Evolutionary conservation across 2,329 filamentous ascomycete species (phyloP).

Genomic region (Aspergillus cejpii): DNA sequence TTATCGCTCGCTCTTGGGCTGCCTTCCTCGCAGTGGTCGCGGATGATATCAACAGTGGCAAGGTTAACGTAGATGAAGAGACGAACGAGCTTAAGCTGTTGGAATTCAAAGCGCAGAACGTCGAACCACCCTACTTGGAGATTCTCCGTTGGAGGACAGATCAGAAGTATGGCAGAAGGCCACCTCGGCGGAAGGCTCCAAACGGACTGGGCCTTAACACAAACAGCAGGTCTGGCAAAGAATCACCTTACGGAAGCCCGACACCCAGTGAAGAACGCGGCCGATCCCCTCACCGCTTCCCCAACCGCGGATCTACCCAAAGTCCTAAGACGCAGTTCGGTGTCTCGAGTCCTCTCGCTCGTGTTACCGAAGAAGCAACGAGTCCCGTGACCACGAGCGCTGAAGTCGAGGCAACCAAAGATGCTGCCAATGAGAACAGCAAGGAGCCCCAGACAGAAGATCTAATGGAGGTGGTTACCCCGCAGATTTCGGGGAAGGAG

Average conservation of each 20-base stretch:
- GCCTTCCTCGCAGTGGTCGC: conserved; percentile 78
- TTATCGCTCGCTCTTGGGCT: conserved; percentile 86
- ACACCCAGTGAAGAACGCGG: conserved; percentile 43
- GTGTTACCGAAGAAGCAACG: conserved; percentile 42
- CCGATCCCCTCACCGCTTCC: conserved; percentile 45
- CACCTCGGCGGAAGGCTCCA: conserved; percentile 45
- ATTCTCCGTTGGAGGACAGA: conserved; percentile 93
- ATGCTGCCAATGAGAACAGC: conserved; percentile 24
- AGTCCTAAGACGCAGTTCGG: conserved; percentile 42
- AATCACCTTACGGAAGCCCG: conserved; percentile 50
- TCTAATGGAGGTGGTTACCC: conserved; percentile 38
- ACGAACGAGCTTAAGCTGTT: conserved; percentile 82
- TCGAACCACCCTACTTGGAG: conserved; percentile 89
- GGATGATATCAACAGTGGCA: conserved; percentile 83
- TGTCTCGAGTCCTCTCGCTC: conserved; percentile 42
- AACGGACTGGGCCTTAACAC: conserved; percentile 50
- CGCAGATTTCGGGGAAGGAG: conserved; percentile 32
- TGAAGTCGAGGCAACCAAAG: conserved; percentile 31
- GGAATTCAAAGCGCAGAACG: conserved; percentile 81
- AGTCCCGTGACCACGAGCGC: conserved; percentile 30
- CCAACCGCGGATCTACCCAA: conserved; percentile 37
- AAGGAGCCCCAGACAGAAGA: conserved; percentile 33
- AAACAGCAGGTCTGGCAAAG: conserved; percentile 42
- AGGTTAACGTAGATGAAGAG: conserved; percentile 90
- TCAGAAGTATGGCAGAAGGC: conserved; percentile 74